Evolutionary conservation across 768 basidiomycete species (phyloP), one percentile per base, ranked within the genome.

Genomic region (Cystobasidiopsis lactophilus): DNA sequence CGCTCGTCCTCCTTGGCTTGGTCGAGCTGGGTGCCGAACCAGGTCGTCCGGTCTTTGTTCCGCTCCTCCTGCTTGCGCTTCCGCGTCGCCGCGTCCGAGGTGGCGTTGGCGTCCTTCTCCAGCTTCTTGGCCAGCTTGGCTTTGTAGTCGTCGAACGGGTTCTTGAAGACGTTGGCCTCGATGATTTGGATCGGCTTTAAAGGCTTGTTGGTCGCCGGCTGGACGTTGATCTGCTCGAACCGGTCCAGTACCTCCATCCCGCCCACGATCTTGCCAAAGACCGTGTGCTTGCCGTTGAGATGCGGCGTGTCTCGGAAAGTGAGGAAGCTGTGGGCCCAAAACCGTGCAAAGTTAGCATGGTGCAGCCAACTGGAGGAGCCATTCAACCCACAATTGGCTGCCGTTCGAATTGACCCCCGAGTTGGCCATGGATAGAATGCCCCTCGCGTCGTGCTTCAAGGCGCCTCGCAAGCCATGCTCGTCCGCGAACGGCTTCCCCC

Each of bases 401-500:
- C 82, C 80, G 62, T 98, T 98, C 7, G 89, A 85, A 48, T 78
- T 77, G 9, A 83, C 72, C 2, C 93, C 93, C 64, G 81, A 81
- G 66, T 96, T 96, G 2, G 93, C 93, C 93, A 96, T 96, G 2
- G 85, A 81, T 37, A 98, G 58, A 9, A 79, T 69, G 3, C 93
- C 93, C 16, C 91, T 73, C 40, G 74, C 71, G 56, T 88, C 58
- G 54, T 64, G 63, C 50, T 59, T 64, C 40, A 51, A 57, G 82
- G 91, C 88, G 46, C 79, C 80, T 64, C 85, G 85, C 55, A 83
- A 61, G 62, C 84, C 81, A 63, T 82, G 75, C 66, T 98, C 93
- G 62, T 98, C 93, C 52, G 89, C 77, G 69, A 98, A 98, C 10
- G 86, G 83, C 16, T 80, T 85, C 1, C 85, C 88, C 93, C 93